phyloP scores from a whole-genome alignment of 1,139 yeast genomes.

The Yamadazyma atmosphaerica region DNA sequence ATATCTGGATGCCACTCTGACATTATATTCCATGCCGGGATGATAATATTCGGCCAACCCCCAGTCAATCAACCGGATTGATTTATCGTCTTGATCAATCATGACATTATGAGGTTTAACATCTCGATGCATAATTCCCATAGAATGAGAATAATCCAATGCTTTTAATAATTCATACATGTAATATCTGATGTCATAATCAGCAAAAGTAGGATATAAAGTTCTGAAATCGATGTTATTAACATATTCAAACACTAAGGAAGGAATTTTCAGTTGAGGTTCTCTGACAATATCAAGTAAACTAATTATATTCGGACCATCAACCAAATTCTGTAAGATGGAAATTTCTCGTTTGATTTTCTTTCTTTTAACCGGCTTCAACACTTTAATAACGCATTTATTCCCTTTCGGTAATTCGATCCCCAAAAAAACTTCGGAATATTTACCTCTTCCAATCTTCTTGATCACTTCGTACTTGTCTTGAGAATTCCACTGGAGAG shows the following conservation, averaged over 20 bases:
- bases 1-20: conserved; percentile 96
- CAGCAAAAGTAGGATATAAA: conserved; percentile 86
- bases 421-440: conserved; percentile 49
- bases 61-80: conserved; percentile 92
- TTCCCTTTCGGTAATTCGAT: conserved; percentile 31
- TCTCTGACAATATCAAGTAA: conserved; percentile 88
- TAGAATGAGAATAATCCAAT: conserved; percentile 89
- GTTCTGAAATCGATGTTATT: conserved; percentile 89
- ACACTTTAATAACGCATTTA: conserved; percentile 83
- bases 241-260: conserved; percentile 87
- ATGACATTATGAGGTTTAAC: conserved; percentile 98
- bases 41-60: conserved; percentile 98
- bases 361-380: conserved; percentile 95
- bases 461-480: conserved; percentile 48
- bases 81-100: conserved; percentile 83
- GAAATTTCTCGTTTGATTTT: conserved; percentile 95
- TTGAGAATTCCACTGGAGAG: conserved; percentile 48
- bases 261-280: conserved; percentile 89
- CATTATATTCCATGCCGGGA: conserved; percentile 91
- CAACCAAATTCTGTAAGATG: conserved; percentile 83
- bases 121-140: conserved; percentile 98
- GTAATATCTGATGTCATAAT: conserved; percentile 81
- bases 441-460: conserved; percentile 50
- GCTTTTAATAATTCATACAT: conserved; percentile 88
- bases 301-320: conserved; percentile 82